Evolutionary conservation across 805 yeast species (phyloP), one percentile per base, ranked within the genome.

Genomic region (Metschnikowia baotianmanensis): DNA sequence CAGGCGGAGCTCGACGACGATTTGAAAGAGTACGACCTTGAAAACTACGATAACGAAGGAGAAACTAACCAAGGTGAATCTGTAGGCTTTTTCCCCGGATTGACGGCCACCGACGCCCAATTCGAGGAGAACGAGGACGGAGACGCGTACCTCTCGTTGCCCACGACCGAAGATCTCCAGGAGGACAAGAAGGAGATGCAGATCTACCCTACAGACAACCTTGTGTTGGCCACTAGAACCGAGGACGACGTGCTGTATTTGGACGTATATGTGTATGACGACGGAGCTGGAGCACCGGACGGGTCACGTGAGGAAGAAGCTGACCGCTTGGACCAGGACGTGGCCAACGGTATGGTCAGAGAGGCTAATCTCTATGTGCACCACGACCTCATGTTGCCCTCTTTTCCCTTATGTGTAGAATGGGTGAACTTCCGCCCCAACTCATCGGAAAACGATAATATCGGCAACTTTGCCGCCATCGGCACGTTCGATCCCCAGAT

Each of bases 401-500:
- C 96, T 2, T 91, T 93, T 75, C 99, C 99, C 30, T 74, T 93
- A 46, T 88, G 97, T 61, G 90, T 90, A 24, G 99, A 93, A 64
- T 91, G 98, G 98, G 62, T 93, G 48, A 85, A 87, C 62, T 85
- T 76, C 61, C 74, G 71, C 46, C 91, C 95, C 23, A 68, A 62
- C 16, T 52, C 63, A 11, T 37, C 33, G 21, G 53, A 43, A 28
- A 36, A 38, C 22, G 63, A 63, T 23, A 76, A 78, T 46, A 66
- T 80, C 22, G 96, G 95, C 9, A 93, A 89, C 64, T 89, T 87
- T 64, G 98, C 95, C 2, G 99, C 99, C 11, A 72, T 93, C 50
- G 98, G 98, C 59, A 86, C 98, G 2, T 91, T 93, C 61, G 98
- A 91, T 54, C 99, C 99, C 29, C 95, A 86, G 58, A 91, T 93